These are phyloP conservation scores for Hamigera avellanea DNA, from an alignment of 495 filamentous ascomycete species.

Conservation along the genomic window DNA sequence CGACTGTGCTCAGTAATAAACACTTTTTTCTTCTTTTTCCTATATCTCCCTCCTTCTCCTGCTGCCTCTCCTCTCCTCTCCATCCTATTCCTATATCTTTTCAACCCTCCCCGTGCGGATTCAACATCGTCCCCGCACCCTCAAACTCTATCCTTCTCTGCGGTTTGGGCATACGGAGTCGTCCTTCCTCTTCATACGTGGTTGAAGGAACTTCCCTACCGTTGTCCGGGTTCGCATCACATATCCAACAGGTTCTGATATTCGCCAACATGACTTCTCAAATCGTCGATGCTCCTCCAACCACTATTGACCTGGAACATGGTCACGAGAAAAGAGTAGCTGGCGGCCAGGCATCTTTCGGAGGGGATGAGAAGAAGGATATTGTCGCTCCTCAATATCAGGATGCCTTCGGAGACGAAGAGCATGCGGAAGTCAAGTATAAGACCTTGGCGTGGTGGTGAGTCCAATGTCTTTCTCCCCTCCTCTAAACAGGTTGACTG, in stretches of 20 bases:
- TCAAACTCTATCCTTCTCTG: too few species aligned
- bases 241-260: too few species aligned
- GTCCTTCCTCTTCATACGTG: too few species aligned
- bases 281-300: slow-evolving; percentile 4
- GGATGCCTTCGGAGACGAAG: slow-evolving; percentile 32
- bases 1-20: too few species aligned
- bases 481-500: not conserved
- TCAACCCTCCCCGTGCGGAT: not conserved
- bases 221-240: too few species aligned
- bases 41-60: too few species aligned
- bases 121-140: too few species aligned
- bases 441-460: slow-evolving; percentile 33
- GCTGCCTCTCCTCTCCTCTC: slow-evolving; percentile 1
- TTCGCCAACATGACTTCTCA: slow-evolving; percentile 7
- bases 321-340: slow-evolving; percentile 2
- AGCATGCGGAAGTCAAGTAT: slow-evolving; percentile 29
- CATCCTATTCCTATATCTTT: not conserved
- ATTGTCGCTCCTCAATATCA: slow-evolving; percentile 4
- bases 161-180: too few species aligned
- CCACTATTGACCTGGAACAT: slow-evolving; percentile 5
- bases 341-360: slow-evolving; percentile 4
- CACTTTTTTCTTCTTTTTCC: too few species aligned
- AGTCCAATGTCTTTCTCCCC: slow-evolving; percentile 3
- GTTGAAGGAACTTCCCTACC: too few species aligned
- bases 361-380: slow-evolving; percentile 12